Evolutionary conservation across 805 yeast genomes (phyloP), one percentile per base, ranked within the genome.

Genomic region (Debaryomyces hansenii): DNA sequence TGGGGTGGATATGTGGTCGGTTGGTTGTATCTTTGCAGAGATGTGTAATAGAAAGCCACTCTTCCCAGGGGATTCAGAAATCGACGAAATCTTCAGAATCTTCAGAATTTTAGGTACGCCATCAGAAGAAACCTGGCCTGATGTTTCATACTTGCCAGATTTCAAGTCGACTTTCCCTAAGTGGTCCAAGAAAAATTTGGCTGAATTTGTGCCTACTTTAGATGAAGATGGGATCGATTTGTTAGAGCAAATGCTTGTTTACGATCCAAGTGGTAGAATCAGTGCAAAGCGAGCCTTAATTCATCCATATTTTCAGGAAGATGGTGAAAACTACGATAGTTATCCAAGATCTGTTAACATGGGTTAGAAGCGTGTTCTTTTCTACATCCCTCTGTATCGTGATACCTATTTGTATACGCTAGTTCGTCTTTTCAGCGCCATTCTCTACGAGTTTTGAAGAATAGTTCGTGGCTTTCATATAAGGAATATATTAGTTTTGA

Each of bases 1-100:
- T 0, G 97, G 98, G 15, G 97, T 94, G 43, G 99, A 94, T 66
- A 90, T 94, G 87, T 94, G 99, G 99, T 89, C 97, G 9, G 87
- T 92, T 50, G 99, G 99, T 12, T 91, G 97, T 63, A 94, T 94
- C 40, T 87, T 94, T 66, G 99, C 97, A 5, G 99, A 94, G 65
- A 91, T 94, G 98, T 90, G 91, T 47, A 89, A 90, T 58, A 83
- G 99, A 46, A 89, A 89, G 64, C 97, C 99, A 7, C 67, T 94
- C 44, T 92, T 94, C 70, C 96, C 98, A 0, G 99, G 99, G 5
- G 97, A 94, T 64, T 90, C 96, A 9, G 99, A 94, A 65, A 95
- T 94, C 61, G 99, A 94, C 65, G 97, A 94, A 70, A 87, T 94
- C 54, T 91, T 91, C 74, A 80, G 94, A 66, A 94, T 94, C 48